These are phyloP conservation scores for Pythium periplocum DNA, from an alignment of 352 stramenopile genomes.

Conservation along the genomic window DNA sequence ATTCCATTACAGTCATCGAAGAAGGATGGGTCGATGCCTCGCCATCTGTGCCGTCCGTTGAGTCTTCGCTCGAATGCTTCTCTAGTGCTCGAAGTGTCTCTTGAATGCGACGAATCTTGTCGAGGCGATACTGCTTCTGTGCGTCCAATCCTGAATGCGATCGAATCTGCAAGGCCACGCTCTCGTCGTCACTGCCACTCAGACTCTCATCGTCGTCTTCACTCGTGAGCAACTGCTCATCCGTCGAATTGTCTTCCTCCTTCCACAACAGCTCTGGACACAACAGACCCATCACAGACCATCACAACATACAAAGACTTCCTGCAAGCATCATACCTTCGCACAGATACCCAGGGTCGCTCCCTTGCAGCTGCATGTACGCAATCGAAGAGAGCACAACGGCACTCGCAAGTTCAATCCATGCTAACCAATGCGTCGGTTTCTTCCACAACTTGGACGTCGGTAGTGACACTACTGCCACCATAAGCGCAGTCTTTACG, in stretches of 20 bases:
- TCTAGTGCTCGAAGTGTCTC: neutral
- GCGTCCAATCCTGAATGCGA: too few relatives aligned
- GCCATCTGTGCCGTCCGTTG: too few relatives aligned
- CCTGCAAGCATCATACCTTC: slow-evolving; percentile 16
- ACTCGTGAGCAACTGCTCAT: too few relatives aligned
- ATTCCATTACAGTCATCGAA: neutral
- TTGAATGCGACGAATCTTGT: neutral
- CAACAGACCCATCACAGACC: neutral
- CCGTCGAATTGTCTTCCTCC: too few relatives aligned
- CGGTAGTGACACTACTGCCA: slow-evolving; percentile 11
- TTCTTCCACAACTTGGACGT: neutral
- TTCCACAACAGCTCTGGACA: too few relatives aligned
- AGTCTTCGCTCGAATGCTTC: too few relatives aligned
- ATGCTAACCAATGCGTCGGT: slow-evolving; percentile 1
- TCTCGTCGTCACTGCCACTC: too few relatives aligned
- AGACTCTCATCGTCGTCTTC: too few relatives aligned
- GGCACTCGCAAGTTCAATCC: too few relatives aligned
- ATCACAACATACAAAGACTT: neutral
- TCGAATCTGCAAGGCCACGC: too few relatives aligned
- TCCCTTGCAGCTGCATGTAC: slow-evolving; percentile 29
- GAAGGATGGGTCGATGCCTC: too few relatives aligned
- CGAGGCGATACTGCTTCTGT: neutral
- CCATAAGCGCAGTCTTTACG: slow-evolving; percentile 9
- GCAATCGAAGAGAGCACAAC: too few relatives aligned
- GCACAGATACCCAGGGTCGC: slow-evolving; percentile 34